A percentile compares a stretch with the other conserved stretches of the same genome.
phyloP scores from a whole-genome alignment of 805 yeast species.

The Candida tibetensis region DNA sequence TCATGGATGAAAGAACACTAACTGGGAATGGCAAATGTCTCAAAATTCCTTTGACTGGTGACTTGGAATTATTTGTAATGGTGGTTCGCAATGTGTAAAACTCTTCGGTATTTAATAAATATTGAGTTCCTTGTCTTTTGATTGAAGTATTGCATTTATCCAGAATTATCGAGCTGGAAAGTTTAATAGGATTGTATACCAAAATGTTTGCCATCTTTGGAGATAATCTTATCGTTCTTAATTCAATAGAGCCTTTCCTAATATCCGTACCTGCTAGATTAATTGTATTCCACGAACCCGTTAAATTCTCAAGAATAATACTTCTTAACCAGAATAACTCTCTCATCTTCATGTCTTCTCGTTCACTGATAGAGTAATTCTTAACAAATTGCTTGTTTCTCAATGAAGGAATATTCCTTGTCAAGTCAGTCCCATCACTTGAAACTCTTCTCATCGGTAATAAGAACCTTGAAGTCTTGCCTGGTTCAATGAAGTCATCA shows the following conservation, averaged over 20 bases:
- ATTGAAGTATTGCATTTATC: conserved; percentile 12
- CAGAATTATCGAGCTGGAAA: conserved; percentile 10
- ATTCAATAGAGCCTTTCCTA: conserved; percentile 58
- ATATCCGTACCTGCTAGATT: conserved; percentile 8
- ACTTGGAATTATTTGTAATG: conserved; percentile 47
- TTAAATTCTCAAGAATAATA: conserved; percentile 52
- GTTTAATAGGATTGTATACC: conserved; percentile 25
- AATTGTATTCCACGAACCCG: conserved; percentile 62
- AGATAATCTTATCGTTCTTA: conserved; percentile 63
- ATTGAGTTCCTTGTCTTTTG: conserved; percentile 25
- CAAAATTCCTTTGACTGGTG: conserved; percentile 50
- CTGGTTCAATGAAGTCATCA: conserved; percentile 26
- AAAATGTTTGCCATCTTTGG: conserved; percentile 57
- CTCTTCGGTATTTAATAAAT: conserved; percentile 41
- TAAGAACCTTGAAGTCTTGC: conserved; percentile 50
- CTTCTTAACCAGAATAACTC: conserved; percentile 82
- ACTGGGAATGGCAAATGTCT: conserved; percentile 54
- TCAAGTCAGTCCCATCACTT: conserved; percentile 40
- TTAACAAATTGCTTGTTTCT: conserved; percentile 67
- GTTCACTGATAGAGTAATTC: conserved; percentile 50
- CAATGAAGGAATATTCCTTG: conserved; percentile 64
- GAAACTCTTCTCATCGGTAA: conserved; percentile 65
- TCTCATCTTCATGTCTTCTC: conserved; percentile 54
- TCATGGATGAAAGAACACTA: conserved; percentile 10
- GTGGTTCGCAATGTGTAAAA: conserved; percentile 51